These are phyloP conservation scores for Aspergillus udagawae DNA, from an alignment of 2,329 filamentous ascomycete species.

Conservation along the genomic window DNA sequence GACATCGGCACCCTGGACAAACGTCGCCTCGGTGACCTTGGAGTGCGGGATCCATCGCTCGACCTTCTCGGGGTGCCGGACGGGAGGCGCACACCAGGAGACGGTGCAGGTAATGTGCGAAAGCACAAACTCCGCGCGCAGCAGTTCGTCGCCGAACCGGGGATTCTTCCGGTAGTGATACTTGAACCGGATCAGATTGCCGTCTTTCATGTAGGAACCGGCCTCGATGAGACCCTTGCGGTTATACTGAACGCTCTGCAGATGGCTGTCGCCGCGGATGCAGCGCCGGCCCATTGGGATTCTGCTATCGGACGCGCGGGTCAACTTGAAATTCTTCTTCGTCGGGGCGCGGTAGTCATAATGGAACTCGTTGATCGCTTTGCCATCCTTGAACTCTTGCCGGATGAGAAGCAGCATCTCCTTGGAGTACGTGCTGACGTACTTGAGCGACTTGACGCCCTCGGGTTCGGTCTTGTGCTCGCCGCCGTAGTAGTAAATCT, in stretches of 20 bases:
- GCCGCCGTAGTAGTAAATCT: conserved; percentile 37
- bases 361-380: conserved; percentile 44
- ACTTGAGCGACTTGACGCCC: conserved; percentile 38
- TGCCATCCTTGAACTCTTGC: conserved; percentile 44
- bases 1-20: conserved; percentile 50
- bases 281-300: conserved; percentile 47
- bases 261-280: conserved; percentile 42
- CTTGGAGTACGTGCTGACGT: conserved; percentile 47
- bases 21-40: conserved; percentile 52
- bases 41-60: conserved; percentile 55
- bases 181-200: conserved; percentile 51
- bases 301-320: conserved; percentile 24
- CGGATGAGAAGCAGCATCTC: conserved; percentile 44
- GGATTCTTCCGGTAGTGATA: conserved; percentile 54
- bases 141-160: conserved; percentile 52
- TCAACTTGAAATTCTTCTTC: conserved; percentile 24
- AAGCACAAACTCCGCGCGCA: conserved; percentile 53
- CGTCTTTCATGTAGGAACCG: conserved; percentile 52
- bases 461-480: conserved; percentile 46
- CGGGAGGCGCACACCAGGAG: conserved; percentile 52
- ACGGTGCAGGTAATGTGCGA: conserved; percentile 53
- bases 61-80: conserved; percentile 47
- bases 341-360: conserved; percentile 42
- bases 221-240: conserved; percentile 50
- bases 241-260: conserved; percentile 51